Evolutionary conservation across 2,329 filamentous ascomycete species (phyloP).

Genomic region (Ilyonectria mors-panacis): DNA sequence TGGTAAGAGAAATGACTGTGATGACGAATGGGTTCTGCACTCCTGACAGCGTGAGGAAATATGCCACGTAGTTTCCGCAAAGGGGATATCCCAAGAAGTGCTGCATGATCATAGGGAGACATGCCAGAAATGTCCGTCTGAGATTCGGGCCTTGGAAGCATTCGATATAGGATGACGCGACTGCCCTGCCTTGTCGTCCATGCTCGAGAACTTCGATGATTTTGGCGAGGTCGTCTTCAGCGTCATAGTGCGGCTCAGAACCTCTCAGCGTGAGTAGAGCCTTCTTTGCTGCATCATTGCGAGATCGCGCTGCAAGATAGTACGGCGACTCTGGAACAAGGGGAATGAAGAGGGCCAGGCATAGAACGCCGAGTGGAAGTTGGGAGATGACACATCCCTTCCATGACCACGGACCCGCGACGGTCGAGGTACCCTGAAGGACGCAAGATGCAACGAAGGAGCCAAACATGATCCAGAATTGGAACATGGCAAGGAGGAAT

Average conservation of each 20-base stretch:
- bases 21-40: constrained; percentile 6
- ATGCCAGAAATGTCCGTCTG: constrained; percentile 2
- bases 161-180: background rate
- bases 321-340: constrained; percentile 14
- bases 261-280: background rate
- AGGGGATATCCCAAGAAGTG: constrained; percentile 10
- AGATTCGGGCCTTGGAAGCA: constrained; percentile 11
- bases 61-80: constrained; percentile 13
- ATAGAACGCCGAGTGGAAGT: background rate
- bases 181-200: background rate
- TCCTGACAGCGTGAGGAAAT: constrained; percentile 15
- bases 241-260: background rate
- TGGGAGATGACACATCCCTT: background rate
- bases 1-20: constrained; percentile 5
- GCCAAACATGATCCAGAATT: constrained; percentile 17
- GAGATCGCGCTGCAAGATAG: background rate
- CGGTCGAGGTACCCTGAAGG: background rate
- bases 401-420: constrained; percentile 11
- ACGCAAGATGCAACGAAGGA: background rate
- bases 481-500: background rate
- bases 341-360: background rate
- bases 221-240: background rate
- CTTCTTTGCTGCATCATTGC: background rate
- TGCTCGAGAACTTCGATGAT: background rate
- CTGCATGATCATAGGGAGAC: constrained; percentile 9